Percentiles rank a stretch among this genome's conserved stretches.
These are phyloP conservation scores for Lasiosphaeria hispida DNA, from an alignment of 495 filamentous ascomycete species.

Conservation along the genomic window DNA sequence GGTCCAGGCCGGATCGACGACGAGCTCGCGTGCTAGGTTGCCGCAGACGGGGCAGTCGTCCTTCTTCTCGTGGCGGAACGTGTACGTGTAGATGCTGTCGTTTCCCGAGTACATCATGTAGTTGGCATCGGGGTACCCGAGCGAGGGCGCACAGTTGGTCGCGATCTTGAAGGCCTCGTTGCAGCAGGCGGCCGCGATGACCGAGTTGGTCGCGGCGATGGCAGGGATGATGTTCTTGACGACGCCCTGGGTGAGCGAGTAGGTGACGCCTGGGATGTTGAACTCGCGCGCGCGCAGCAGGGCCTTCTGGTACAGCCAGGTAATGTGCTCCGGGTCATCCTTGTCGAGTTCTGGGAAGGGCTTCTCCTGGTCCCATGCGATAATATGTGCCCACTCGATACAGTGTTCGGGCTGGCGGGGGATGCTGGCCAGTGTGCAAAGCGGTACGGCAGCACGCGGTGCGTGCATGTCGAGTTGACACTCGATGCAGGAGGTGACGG, in stretches of 20 bases:
- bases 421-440: slow-evolving; percentile 96
- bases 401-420: slow-evolving; percentile 97
- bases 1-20: slow-evolving; percentile 68
- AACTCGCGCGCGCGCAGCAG: slow-evolving; percentile 79
- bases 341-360: slow-evolving; percentile 74
- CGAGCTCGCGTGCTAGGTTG: slow-evolving; percentile 68
- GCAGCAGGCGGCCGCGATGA: slow-evolving; percentile 91
- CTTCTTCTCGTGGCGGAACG: slow-evolving; percentile 89
- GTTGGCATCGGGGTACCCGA: slow-evolving; percentile 59
- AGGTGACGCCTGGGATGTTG: slow-evolving; percentile 89
- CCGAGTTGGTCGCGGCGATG: slow-evolving; percentile 96
- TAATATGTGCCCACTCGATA: slow-evolving; percentile 97
- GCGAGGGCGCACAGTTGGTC: slow-evolving; percentile 72
- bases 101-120: slow-evolving; percentile 99
- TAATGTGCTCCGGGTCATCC: slow-evolving; percentile 95
- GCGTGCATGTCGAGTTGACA: slow-evolving; percentile 98
- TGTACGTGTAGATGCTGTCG: slow-evolving; percentile 93
- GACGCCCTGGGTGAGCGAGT: slow-evolving; percentile 94
- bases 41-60: slow-evolving; percentile 94
- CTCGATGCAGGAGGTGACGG: slow-evolving; percentile 92
- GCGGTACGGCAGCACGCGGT: slow-evolving; percentile 85
- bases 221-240: slow-evolving; percentile 99
- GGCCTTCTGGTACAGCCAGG: slow-evolving; percentile 91
- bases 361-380: slow-evolving; percentile 62
- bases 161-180: slow-evolving; percentile 96